Evolutionary conservation across 192 early-diverging fungal species (phyloP).

Genomic region (Rhizophagus prolifer): DNA sequence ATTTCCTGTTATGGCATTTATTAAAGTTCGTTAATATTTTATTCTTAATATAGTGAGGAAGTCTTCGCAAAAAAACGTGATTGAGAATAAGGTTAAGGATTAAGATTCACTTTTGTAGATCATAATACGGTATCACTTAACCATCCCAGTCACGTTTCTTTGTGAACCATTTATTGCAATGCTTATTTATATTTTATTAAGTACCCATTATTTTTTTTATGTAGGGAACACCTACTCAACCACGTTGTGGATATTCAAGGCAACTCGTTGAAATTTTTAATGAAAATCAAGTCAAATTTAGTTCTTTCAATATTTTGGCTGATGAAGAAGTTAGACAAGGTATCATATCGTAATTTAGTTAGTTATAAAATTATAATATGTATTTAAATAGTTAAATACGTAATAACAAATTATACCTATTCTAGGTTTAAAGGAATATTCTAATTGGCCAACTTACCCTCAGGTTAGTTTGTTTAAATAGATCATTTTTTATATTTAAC

Average conservation of each 20-base stretch:
- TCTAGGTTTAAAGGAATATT: constrained; percentile 44
- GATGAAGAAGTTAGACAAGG: constrained; percentile 91
- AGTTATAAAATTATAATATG: background rate
- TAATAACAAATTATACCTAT: background rate
- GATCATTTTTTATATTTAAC: background rate
- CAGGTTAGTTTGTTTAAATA: constrained; percentile 47
- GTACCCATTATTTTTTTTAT: background rate
- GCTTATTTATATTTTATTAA: background rate
- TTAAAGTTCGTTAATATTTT: constrained; percentile 56
- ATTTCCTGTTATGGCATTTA: constrained; percentile 88
- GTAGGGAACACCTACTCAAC: constrained; percentile 52
- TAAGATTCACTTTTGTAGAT: background rate
- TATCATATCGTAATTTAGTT: constrained; percentile 54
- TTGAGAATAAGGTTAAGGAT: too few species aligned
- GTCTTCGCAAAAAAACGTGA: too few species aligned
- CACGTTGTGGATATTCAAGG: constrained; percentile 91
- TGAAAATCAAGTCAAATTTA: constrained; percentile 75
- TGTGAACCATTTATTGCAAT: background rate
- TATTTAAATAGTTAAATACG: background rate
- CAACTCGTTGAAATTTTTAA: constrained; percentile 78
- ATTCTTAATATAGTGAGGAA: too few species aligned
- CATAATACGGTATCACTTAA: too few species aligned
- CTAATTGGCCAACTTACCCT: constrained; percentile 94
- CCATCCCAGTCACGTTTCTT: background rate
- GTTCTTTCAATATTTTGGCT: constrained; percentile 86